A percentile compares a stretch with the other conserved stretches of the same genome.
Evolutionary conservation across 2,329 filamentous ascomycete species (phyloP).

Genomic region (Aureobasidium sp.): DNA sequence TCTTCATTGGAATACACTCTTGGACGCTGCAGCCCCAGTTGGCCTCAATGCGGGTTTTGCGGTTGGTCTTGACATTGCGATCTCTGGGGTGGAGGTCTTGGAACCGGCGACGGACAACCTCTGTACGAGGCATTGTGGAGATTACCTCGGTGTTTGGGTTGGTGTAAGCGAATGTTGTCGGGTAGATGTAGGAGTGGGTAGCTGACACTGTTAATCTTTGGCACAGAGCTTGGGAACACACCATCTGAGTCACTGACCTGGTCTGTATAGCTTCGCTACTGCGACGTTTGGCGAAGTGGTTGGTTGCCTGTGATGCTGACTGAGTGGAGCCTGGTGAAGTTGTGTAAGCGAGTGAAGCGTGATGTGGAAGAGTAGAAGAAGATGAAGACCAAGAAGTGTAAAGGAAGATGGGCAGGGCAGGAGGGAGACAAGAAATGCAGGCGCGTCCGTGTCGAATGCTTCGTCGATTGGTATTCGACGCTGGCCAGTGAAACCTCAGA

Average conservation of each 20-base stretch:
- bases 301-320: too few species aligned
- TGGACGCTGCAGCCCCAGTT: conserved; percentile 13
- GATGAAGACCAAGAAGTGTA: not conserved
- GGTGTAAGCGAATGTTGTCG: not conserved
- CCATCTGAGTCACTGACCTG: not conserved
- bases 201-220: not conserved
- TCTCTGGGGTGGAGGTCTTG: conserved; percentile 14
- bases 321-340: not conserved
- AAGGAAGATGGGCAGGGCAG: not conserved
- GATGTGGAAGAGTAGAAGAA: not conserved
- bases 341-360: not conserved
- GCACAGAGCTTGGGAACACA: not conserved
- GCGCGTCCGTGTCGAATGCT: not conserved
- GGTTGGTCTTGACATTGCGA: conserved; percentile 13
- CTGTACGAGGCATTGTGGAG: not conserved
- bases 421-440: not conserved
- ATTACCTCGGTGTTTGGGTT: not conserved
- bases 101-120: conserved; percentile 1
- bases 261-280: not conserved
- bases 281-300: too few species aligned
- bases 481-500: too few species aligned
- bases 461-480: too few species aligned
- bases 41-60: conserved; percentile 12
- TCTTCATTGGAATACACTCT: conserved; percentile 10
- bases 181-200: not conserved